Evolutionary conservation across 495 filamentous ascomycete genomes (phyloP), one percentile per base, ranked within the genome.

Genomic region (Xylaria sp.): DNA sequence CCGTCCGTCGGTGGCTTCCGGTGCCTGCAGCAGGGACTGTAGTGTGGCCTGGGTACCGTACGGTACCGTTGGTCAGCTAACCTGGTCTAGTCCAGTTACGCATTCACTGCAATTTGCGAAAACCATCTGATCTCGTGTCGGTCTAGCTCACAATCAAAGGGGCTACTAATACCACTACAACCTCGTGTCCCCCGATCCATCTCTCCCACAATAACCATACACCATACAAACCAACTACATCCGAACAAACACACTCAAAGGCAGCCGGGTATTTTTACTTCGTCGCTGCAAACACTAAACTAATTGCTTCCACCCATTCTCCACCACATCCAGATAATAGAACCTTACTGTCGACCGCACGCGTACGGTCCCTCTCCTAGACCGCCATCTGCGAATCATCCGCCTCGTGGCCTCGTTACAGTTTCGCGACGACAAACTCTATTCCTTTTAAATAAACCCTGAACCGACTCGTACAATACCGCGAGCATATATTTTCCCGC

Each of bases 1-100:
- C 26, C 67, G 17, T 40, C 55, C 46, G 26, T 68, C 52, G 68
- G 68, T 61, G 68, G 68, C 58, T 63, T 70, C 68, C 59, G 68
- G 3, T 40, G 44, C 35, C 52, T 33, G 24, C 5, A 26, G 21
- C 29, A 19, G 48, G 37, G n/a, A 33, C 6, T 40, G 31, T 12
- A 21, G 24, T 53, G 50, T 59, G 33, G 57, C 5, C 35, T 41
- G 35, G 19, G 35, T 29, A 35, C 29, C 31, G 46, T 50, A 21
- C 3, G 15, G 46, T 57, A 29, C 50, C 26, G 50, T 26, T 14
- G 12, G 2, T 26, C 50, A 26, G 21, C 50, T 26, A 53, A 33
- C 15, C 46, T 17, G 8, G 46, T 41, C 52, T 55, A 14, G 58
- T 41, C 58, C 33, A 61, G 37, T 43, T 43, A 43, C 35, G 40